Evolutionary conservation across 2,329 filamentous ascomycete genomes (phyloP), one percentile per base, ranked within the genome.

Genomic region (Fusarium solani-melongenae): DNA sequence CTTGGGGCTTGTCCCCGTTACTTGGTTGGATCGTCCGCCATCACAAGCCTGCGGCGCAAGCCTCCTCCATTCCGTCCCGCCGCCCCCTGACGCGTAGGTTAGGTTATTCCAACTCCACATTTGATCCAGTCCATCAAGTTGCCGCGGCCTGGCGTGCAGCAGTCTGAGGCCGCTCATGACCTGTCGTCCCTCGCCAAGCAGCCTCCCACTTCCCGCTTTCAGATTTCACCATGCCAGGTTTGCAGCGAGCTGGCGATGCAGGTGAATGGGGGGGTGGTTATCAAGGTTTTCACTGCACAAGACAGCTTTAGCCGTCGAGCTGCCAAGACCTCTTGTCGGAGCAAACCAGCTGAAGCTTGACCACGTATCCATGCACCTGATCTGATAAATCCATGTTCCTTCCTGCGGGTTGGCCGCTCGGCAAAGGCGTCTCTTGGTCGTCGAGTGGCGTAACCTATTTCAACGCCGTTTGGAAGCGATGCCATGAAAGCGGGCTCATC

Each of bases 11-110:
- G 62, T 63, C 55, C 66, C 72, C 59, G 53, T 72, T 74, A 44
- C 62, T 67, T 44, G 62, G 69, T 64, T 65, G 65, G 57, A 62
- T 66, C 72, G 72, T 74, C 73, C 64, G 51, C 59, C 63, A 41
- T 58, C 57, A 44, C 49, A 56, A 51, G 60, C 46, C 56, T 49
- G 46, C 44, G 55, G 61, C 59, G 36, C 56, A 58, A 49, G 63
- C 69, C 58, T 49, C 58, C 51, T 69, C 63, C 69, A 76, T 75
- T 75, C 74, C 75, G 41, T 74, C 39, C 55, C 59, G 39, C 62
- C 65, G 62, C 66, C 66, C 66, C 68, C 72, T 72, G 74, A 76
- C 76, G 76, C 76, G 74, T 77, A 69, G 46, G 44, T 49, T 49
- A 51, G 17, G 46, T 62, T 49, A 60, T 58, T 67, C 66, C 17